Base-by-base conservation (phyloP, 177 flowering plant genomes). In the Vitis hybrid region DNA sequence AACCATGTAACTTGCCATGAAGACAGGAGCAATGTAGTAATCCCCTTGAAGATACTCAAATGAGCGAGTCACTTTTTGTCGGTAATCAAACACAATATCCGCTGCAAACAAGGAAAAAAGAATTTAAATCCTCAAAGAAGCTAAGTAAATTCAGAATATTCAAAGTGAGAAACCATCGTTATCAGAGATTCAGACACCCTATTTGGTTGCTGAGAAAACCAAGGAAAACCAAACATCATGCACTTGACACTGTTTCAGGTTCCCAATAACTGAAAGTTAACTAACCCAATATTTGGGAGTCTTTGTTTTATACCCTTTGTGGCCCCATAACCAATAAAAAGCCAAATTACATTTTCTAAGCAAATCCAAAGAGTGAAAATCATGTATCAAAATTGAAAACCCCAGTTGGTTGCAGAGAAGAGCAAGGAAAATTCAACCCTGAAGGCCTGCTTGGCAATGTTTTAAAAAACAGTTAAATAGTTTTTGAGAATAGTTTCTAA, bases 41-140 rank as follows among this genome's bases (percentile, higher is more conserved):
- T 89, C 90, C 18, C 93, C 93, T 73, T 85, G 88, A 64, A 89
- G 88, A 63, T 89, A 82, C 79, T 84, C 82, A 64, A 89, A 89
- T 52, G 93, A 81, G 74, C 90, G 83, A 1, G 93, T 89, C 74
- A 79, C 89, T 76, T 84, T 89, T 62, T 89, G 93, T 57, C 90
- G 72, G 68, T 89, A 89, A 81, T 87, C 93, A 71, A 89, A 89
- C 73, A 89, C 93, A 65, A 87, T 85, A 84, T 87, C 90, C 72
- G 93, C 93, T 88, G 78, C 79, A 79, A 71, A 11, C 9, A 32
- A 45, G 18, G 3, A 51, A 14, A 56, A 6, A 11, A 52, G 18
- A 30, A 6, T 6, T 11, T 0, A 14, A 34, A 23, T 45, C 3
- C 18, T 11, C 48, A 17, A 73, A 19, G 9, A 55, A 69, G n/a